Evolutionary conservation across 768 basidiomycete genomes (phyloP).

Genomic region (Brasilioporus rufonigricans): DNA sequence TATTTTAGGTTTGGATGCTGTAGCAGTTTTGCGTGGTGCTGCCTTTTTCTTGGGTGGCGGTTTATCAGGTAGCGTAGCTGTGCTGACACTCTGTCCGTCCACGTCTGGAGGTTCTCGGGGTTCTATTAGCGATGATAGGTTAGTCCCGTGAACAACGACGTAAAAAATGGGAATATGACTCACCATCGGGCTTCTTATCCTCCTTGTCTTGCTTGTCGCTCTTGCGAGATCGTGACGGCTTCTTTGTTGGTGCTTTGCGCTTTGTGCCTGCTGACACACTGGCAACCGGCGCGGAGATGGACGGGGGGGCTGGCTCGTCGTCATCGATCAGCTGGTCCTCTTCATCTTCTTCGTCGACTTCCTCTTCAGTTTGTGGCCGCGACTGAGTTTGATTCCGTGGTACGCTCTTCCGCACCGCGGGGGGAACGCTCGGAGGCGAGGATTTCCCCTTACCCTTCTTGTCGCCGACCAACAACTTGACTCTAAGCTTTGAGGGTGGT

Average conservation of each 20-base stretch:
- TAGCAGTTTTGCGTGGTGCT: constrained; percentile 41
- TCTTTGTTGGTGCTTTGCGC: constrained; percentile 46
- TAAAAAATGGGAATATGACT: constrained; percentile 30
- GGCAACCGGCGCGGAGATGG: constrained; percentile 27
- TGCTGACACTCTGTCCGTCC: constrained; percentile 18
- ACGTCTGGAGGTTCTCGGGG: constrained; percentile 29
- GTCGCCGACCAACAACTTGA: constrained; percentile 52
- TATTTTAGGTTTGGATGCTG: constrained; percentile 34
- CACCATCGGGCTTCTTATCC: constrained; percentile 48
- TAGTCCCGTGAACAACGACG: constrained; percentile 6
- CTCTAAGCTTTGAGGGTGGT: constrained; percentile 52
- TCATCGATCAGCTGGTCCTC: constrained; percentile 84
- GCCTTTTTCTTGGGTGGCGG: constrained; percentile 49
- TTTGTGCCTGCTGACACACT: constrained; percentile 39
- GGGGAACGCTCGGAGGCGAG: constrained; percentile 29
- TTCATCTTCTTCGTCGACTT: constrained; percentile 63
- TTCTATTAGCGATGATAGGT: constrained; percentile 22
- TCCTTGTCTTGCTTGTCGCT: constrained; percentile 44
- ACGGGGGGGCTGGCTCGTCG: constrained; percentile 36
- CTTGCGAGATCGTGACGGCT: constrained; percentile 53
- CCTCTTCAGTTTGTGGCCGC: constrained; percentile 39
- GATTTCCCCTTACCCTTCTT: constrained; percentile 37
- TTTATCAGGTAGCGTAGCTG: constrained; percentile 31
- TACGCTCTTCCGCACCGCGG: constrained; percentile 19
- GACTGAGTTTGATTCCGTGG: constrained; percentile 19